A percentile compares a stretch with the other conserved stretches of the same genome.
These are phyloP conservation scores for Quillaja saponaria DNA, from an alignment of 306 rosid genomes.

Conservation along the genomic window DNA sequence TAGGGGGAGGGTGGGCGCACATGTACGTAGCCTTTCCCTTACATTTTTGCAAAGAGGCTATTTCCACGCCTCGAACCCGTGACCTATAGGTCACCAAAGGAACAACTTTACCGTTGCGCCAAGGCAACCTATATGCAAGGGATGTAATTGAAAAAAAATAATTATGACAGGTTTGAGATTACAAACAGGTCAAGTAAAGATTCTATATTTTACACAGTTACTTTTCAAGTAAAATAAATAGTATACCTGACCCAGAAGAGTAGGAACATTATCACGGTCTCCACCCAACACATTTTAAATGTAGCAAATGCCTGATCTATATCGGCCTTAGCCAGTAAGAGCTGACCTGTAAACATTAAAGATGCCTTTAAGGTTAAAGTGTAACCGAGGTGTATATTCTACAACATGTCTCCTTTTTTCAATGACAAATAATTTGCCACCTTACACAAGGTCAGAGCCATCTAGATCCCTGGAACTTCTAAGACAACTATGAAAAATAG, in stretches of 20 bases:
- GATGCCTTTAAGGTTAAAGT: constrained; percentile 15
- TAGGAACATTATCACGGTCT: constrained; percentile 90
- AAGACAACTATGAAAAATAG: constrained; percentile 22
- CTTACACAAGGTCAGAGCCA: constrained; percentile 7
- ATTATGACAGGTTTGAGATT: constrained; percentile 12
- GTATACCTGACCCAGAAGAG: constrained; percentile 92
- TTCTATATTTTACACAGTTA: constrained; percentile 1
- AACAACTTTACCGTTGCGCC: too few species aligned
- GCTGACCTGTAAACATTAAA: constrained; percentile 80
- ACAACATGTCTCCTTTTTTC: constrained; percentile 25
- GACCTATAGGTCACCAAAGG: too few species aligned
- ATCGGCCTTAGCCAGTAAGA: constrained; percentile 94
- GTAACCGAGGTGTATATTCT: constrained; percentile 1
- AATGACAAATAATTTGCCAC: constrained; percentile 13
- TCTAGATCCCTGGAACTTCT: not conserved
- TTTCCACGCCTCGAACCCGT: too few species aligned
- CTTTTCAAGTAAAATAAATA: constrained; percentile 15
- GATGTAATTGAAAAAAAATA: not conserved
- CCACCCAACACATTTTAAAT: constrained; percentile 93
- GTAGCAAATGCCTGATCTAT: constrained; percentile 94
- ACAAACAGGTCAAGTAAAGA: constrained; percentile 10
- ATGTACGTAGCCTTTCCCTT: too few species aligned
- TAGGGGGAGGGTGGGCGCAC: too few species aligned
- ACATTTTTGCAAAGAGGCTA: too few species aligned
- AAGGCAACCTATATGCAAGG: too few species aligned